Percentiles rank a stretch among this genome's conserved stretches.
Conservation (phyloP, 371 early-diverging fungal species). For the Basidiobolus meristosporus region DNA sequence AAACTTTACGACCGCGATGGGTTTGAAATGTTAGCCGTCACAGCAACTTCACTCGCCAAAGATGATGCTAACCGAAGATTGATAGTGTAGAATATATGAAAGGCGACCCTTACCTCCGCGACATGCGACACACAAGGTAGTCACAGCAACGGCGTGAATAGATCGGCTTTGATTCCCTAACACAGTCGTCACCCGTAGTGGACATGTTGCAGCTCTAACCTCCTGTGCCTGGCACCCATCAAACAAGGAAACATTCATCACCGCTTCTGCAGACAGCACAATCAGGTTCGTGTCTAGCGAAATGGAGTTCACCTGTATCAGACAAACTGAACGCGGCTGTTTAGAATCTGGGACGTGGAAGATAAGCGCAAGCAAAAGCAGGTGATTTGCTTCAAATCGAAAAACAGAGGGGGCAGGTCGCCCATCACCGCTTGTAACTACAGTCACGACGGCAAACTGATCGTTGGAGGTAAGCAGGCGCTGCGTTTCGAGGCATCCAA, state of each 20-base stretch:
- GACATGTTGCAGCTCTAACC: conserved; percentile 74
- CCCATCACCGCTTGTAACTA: conserved; percentile 40
- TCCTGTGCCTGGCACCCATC: conserved; percentile 66
- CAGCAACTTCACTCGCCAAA: neutral
- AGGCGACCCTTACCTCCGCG: conserved; percentile 88
- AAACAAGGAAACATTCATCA: conserved; percentile 42
- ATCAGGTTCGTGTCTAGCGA: conserved; percentile 22
- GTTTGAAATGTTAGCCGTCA: conserved; percentile 14
- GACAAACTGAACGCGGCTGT: too few relatives aligned
- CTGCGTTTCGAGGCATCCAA: neutral
- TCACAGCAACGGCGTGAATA: neutral
- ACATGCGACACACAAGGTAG: conserved; percentile 54
- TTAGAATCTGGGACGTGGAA: conserved; percentile 71
- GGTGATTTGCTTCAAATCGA: conserved; percentile 60
- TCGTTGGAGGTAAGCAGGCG: conserved; percentile 29
- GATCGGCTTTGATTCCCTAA: neutral
- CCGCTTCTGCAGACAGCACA: conserved; percentile 69
- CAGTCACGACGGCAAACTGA: conserved; percentile 41
- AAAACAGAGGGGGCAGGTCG: conserved; percentile 47
- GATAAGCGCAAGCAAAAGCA: conserved; percentile 42
- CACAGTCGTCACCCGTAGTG: conserved; percentile 13
- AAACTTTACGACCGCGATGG: conserved; percentile 74
- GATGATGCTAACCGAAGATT: neutral
- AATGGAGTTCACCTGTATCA: neutral
- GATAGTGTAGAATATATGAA: conserved; percentile 45